Evolutionary conservation across 164 flowering plant genomes (phyloP).

Genomic region (Magnolia changhungtana): DNA sequence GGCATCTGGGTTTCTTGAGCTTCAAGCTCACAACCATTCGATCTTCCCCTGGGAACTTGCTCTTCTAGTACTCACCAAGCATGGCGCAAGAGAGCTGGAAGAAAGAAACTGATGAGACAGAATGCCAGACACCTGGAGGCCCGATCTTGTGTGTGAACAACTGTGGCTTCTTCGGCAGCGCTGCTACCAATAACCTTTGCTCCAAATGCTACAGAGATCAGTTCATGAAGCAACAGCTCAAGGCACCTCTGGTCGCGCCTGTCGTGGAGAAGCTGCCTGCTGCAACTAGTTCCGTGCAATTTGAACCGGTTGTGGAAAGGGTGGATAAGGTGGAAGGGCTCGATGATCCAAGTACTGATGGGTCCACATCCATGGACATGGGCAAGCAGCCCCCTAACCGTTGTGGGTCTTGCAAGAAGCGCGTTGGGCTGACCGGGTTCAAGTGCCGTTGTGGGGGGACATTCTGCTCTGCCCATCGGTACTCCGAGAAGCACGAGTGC

Average conservation of each 20-base stretch:
- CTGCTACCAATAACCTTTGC: constrained; percentile 29
- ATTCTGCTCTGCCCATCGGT: constrained; percentile 16
- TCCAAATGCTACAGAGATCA: constrained; percentile 33
- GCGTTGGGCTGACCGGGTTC: constrained; percentile 28
- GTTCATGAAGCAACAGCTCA: constrained; percentile 24
- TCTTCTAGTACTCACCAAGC: not conserved
- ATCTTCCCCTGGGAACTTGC: not conserved
- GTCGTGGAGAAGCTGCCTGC: constrained; percentile 11
- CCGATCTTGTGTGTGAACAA: constrained; percentile 30
- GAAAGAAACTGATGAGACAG: constrained; percentile 29
- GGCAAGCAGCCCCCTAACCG: constrained; percentile 17
- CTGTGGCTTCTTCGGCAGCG: constrained; percentile 34
- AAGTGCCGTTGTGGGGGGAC: constrained; percentile 19
- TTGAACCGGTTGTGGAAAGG: constrained; percentile 10
- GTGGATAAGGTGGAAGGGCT: constrained; percentile 14
- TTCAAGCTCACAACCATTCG: not conserved
- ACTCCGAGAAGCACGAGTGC: constrained; percentile 21
- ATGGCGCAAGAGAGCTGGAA: constrained; percentile 40
- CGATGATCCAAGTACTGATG: not conserved
- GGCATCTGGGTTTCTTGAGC: not conserved
- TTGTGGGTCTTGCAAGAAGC: constrained; percentile 24
- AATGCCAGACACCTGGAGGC: constrained; percentile 27
- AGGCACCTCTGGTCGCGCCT: constrained; percentile 7
- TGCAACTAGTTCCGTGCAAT: constrained; percentile 9
- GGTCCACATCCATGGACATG: constrained; percentile 10